Evolutionary conservation across 257 asterid species (phyloP).

Genomic region (Solanum paucissectum): DNA sequence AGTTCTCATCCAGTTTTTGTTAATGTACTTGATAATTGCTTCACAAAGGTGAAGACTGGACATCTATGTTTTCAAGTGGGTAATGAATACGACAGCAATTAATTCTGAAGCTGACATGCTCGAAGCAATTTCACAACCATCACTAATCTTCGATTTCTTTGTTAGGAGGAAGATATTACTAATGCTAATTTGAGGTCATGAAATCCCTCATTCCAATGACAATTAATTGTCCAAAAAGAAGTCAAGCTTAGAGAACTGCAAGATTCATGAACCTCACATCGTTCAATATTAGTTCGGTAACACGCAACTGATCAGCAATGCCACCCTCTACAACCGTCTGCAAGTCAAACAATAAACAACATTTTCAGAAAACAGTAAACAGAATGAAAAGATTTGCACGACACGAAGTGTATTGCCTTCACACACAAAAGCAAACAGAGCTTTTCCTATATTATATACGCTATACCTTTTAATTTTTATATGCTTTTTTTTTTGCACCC

Average conservation of each 20-base stretch:
- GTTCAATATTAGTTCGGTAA: slow-evolving; percentile 67
- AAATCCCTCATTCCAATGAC: not conserved
- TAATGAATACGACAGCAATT: not conserved
- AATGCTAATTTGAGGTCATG: not conserved
- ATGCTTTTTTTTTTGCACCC: not conserved
- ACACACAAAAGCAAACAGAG: not conserved
- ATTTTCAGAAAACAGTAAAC: not conserved
- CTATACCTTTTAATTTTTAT: not conserved
- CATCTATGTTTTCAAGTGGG: not conserved
- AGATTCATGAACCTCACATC: slow-evolving; percentile 43
- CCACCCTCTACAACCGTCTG: slow-evolving; percentile 82
- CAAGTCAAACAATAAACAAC: not conserved
- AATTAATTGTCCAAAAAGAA: not conserved
- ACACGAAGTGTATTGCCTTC: not conserved
- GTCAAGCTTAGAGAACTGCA: not conserved
- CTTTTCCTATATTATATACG: not conserved
- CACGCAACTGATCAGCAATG: slow-evolving; percentile 76
- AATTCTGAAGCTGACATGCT: not conserved
- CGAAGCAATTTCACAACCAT: not conserved
- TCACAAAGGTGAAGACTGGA: not conserved
- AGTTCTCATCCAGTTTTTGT: not conserved
- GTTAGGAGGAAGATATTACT: not conserved
- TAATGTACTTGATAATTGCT: not conserved
- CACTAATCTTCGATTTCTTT: not conserved
- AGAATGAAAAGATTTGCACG: not conserved